phyloP scores from a whole-genome alignment of 495 filamentous ascomycete genomes.

The Oidiodendron maius region DNA sequence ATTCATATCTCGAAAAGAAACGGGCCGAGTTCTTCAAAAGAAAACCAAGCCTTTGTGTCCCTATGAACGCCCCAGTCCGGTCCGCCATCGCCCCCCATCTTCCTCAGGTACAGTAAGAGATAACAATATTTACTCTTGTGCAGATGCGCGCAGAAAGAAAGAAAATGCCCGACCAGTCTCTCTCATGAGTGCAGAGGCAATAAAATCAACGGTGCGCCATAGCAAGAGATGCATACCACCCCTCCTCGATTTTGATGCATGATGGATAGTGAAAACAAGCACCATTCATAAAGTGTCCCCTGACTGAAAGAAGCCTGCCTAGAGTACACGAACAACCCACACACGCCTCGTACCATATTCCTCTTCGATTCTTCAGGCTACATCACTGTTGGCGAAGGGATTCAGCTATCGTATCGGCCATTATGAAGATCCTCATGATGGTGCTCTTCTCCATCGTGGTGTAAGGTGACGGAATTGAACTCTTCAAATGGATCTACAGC shows the following conservation, averaged over 20 bases:
- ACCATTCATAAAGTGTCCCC: background rate
- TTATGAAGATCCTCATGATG: conserved; percentile 23
- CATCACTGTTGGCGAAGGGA: background rate
- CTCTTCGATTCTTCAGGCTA: too few relatives aligned
- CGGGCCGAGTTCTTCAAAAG: too few relatives aligned
- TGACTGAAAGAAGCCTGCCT: background rate
- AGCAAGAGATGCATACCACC: background rate
- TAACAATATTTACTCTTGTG: too few relatives aligned
- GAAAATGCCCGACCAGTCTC: conserved; percentile 16
- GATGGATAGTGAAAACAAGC: background rate
- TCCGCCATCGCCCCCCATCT: too few relatives aligned
- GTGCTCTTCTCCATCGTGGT: conserved; percentile 83
- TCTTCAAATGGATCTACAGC: conserved; percentile 94
- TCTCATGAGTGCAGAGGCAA: conserved; percentile 5
- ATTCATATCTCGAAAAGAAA: too few relatives aligned
- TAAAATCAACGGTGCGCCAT: conserved; percentile 2
- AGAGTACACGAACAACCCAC: background rate
- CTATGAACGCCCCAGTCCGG: too few relatives aligned
- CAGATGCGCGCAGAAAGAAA: conserved; percentile 20
- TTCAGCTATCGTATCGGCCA: conserved; percentile 20
- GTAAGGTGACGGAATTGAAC: conserved; percentile 96
- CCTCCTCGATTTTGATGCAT: background rate
- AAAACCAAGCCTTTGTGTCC: too few relatives aligned
- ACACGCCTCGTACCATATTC: background rate
- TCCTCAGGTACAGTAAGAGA: too few relatives aligned